phyloP scores from a whole-genome alignment of 2,329 filamentous ascomycete genomes.

The Plectosphaerella cucumerina region DNA sequence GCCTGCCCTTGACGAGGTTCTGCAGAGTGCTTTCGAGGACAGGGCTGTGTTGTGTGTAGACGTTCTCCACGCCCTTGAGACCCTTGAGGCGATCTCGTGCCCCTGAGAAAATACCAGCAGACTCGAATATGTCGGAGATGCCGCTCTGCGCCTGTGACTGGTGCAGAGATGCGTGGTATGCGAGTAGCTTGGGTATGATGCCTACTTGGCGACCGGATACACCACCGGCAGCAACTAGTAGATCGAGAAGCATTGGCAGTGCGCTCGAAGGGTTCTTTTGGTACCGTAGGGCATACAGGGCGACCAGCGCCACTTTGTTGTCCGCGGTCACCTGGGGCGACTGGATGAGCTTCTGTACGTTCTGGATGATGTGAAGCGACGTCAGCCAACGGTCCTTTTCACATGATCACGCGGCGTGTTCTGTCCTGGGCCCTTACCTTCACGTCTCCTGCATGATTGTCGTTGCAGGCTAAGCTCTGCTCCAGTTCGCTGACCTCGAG shows the following conservation, averaged over 20 bases:
- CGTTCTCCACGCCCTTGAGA: constrained; percentile 95
- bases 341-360: constrained; percentile 81
- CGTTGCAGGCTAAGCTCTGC: constrained; percentile 94
- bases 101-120: constrained; percentile 83
- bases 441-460: constrained; percentile 88
- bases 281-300: constrained; percentile 93
- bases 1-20: constrained; percentile 84
- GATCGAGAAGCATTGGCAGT: constrained; percentile 78
- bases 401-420: neutral
- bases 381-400: neutral
- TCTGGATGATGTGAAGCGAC: constrained; percentile 39
- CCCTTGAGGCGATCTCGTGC: constrained; percentile 88
- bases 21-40: constrained; percentile 83
- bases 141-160: constrained; percentile 70
- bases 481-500: constrained; percentile 97
- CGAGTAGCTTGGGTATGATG: constrained; percentile 75
- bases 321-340: constrained; percentile 71
- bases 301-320: constrained; percentile 84
- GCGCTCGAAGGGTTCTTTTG: constrained; percentile 81
- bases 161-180: constrained; percentile 84
- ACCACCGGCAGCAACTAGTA: constrained; percentile 79
- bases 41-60: constrained; percentile 96
- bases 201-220: constrained; percentile 72
- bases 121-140: constrained; percentile 89
- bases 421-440: constrained; percentile 54